Percentiles rank a stretch among this genome's conserved stretches.
Evolutionary conservation across 495 filamentous ascomycete genomes (phyloP).

Genomic region (Xylaria sp.): DNA sequence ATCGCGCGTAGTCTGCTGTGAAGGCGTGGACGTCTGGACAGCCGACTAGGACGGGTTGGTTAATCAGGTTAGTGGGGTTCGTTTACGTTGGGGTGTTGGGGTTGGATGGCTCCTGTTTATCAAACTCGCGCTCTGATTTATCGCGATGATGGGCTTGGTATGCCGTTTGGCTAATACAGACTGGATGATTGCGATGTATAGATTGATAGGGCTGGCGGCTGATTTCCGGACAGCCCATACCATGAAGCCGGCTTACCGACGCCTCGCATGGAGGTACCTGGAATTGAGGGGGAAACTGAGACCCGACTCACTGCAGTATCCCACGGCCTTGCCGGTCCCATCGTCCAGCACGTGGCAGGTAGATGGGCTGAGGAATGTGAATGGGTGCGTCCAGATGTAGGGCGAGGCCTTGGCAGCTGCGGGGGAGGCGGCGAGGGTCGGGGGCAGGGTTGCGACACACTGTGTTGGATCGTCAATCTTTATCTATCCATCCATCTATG

Average conservation of each 20-base stretch:
- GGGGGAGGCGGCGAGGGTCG: conserved; percentile 34
- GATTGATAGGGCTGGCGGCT: neutral
- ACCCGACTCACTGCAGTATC: conserved; percentile 41
- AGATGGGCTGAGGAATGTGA: conserved; percentile 46
- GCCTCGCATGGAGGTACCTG: neutral
- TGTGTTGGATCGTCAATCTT: conserved; percentile 21
- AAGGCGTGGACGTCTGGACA: conserved; percentile 45
- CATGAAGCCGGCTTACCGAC: neutral
- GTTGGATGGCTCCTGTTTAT: too few species aligned
- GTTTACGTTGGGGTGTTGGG: neutral
- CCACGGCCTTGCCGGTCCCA: conserved; percentile 45
- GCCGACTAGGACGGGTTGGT: conserved; percentile 36
- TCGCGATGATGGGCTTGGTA: neutral
- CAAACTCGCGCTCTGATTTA: too few species aligned
- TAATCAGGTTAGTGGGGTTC: neutral
- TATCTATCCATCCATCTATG: neutral
- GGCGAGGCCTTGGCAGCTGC: conserved; percentile 41
- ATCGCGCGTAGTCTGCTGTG: conserved; percentile 37
- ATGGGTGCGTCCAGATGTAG: conserved; percentile 55
- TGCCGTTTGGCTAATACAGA: neutral
- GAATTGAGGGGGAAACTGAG: neutral
- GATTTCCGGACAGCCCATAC: neutral
- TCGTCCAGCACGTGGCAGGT: conserved; percentile 51
- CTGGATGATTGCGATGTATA: neutral
- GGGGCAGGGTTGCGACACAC: conserved; percentile 52